These are phyloP conservation scores for Kalaharituber pfeilii DNA, from an alignment of 2,329 filamentous ascomycete genomes.

Conservation along the genomic window DNA sequence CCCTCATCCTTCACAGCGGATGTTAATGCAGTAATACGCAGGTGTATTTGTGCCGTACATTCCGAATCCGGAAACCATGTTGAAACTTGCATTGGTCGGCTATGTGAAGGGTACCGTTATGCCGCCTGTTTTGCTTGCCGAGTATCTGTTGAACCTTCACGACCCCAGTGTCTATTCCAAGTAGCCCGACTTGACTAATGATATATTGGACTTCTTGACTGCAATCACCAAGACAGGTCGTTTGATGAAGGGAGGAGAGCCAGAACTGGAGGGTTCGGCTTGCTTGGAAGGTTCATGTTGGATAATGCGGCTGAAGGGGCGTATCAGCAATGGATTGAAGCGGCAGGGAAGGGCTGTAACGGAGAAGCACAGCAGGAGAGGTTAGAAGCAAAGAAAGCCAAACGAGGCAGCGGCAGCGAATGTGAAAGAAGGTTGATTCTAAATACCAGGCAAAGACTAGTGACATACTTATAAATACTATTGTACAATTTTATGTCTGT, in stretches of 20 bases:
- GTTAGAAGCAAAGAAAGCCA: conserved; percentile 8
- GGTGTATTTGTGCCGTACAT: conserved; percentile 88
- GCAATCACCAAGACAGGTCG: conserved; percentile 58
- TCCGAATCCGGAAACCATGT: conserved; percentile 66
- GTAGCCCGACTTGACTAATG: conserved; percentile 61
- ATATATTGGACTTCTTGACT: conserved; percentile 54
- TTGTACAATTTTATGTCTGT: too few relatives aligned
- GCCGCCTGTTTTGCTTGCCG: conserved; percentile 57
- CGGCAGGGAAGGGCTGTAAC: conserved; percentile 18
- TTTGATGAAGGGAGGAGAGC: conserved; percentile 52
- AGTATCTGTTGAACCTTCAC: conserved; percentile 70
- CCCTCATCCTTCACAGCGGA: too few relatives aligned
- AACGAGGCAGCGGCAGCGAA: conserved; percentile 2
- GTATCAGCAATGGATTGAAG: conserved; percentile 34
- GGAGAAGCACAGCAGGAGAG: conserved; percentile 22
- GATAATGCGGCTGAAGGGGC: conserved; percentile 53
- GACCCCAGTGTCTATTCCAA: conserved; percentile 45
- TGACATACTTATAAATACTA: too few relatives aligned
- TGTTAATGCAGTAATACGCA: neutral
- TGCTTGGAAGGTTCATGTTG: conserved; percentile 58
- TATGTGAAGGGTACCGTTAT: conserved; percentile 83
- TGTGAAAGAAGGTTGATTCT: too few relatives aligned
- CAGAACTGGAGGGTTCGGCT: conserved; percentile 56
- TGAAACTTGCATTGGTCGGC: conserved; percentile 83
- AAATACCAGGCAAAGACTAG: too few relatives aligned